Base-by-base conservation (phyloP, 2,329 filamentous ascomycete genomes). In the Nothophoma quercina region DNA sequence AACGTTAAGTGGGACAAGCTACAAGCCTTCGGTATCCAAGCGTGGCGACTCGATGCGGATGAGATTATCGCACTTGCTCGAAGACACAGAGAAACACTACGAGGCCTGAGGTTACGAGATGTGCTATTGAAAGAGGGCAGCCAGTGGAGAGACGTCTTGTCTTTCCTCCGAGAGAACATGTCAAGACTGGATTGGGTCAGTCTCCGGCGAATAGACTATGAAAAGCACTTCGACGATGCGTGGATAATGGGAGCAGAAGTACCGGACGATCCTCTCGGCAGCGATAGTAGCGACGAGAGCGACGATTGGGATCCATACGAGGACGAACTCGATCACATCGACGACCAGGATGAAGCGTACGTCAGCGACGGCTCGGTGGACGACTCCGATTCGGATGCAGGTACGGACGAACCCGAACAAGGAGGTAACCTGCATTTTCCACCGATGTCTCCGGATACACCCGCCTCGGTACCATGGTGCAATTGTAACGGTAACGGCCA, bases 11-110 rank as follows among this genome's bases (percentile, higher is more conserved):
- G 85, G 84, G 79, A 82, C 12, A 83, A 82, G 26, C 75, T 89
- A 5, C 78, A 84, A 26, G 84, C 85, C 2, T 83, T 89, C 48
- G 86, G 86, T 2, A 81, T 89, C 18, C 85, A 88, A 58, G 81
- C 83, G 12, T 89, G 87, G 87, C 79, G 80, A 33, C 71, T 89
- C 3, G 75, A 82, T 36, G 80, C 82, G 1, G 77, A 82, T 1
- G 87, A 89, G 63, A 84, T 89, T 41, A 83, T 86, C 36, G 73
- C 72, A 0, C 72, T 89, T 5, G 78, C 83, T 2, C 74, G 78
- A 23, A 79, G 85, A 30, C 85, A 89, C 62, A 75, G 78, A 41
- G 75, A 79, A 9, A 82, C 79, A 21, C 72, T 89, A 3, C 81
- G 81, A 32, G 85, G 85, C 3, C 72, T 89, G 16, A 77, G 86